Conservation (phyloP, 306 rosid species). For the Trifolium dubium region DNA sequence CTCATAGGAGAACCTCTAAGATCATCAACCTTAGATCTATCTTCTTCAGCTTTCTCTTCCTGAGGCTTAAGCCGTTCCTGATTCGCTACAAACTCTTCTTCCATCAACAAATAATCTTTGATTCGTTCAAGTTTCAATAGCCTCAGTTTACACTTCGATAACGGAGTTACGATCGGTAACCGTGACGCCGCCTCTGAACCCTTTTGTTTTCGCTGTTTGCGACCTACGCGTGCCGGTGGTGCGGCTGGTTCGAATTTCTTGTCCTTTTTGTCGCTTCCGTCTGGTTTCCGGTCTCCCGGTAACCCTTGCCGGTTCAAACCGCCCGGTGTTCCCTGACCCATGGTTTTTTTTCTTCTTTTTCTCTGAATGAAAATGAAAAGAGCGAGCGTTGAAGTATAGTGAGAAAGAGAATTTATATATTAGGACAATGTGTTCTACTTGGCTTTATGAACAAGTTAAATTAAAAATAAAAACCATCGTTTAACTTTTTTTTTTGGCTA, state of each 20-base stretch:
- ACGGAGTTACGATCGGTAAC: constrained; percentile 89
- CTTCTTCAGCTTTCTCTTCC: constrained; percentile 98
- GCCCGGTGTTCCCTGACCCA: constrained; percentile 99
- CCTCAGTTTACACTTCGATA: constrained; percentile 85
- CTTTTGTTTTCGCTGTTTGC: constrained; percentile 94
- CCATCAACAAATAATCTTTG: constrained; percentile 91
- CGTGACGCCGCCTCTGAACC: constrained; percentile 98
- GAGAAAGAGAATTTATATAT: too few species aligned
- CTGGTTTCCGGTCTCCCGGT: constrained; percentile 82
- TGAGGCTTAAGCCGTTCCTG: constrained; percentile 96
- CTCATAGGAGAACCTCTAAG: constrained; percentile 98
- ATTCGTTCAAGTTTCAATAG: constrained; percentile 90
- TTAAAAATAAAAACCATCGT: too few species aligned
- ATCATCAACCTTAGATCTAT: constrained; percentile 96
- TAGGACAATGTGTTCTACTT: too few species aligned
- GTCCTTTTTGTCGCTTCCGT: constrained; percentile 82
- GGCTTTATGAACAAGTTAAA: too few species aligned
- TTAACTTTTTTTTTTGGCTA: too few species aligned
- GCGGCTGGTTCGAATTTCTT: constrained; percentile 96
- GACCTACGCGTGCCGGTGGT: constrained; percentile 92
- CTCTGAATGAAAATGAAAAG: neutral
- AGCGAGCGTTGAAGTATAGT: neutral
- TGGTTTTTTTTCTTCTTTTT: constrained; percentile 4
- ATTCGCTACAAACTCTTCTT: constrained; percentile 92
- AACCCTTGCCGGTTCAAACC: constrained; percentile 80